Evolutionary conservation across 176 grass and related monocot species (phyloP).

Genomic region (Oryza glaberrima): DNA sequence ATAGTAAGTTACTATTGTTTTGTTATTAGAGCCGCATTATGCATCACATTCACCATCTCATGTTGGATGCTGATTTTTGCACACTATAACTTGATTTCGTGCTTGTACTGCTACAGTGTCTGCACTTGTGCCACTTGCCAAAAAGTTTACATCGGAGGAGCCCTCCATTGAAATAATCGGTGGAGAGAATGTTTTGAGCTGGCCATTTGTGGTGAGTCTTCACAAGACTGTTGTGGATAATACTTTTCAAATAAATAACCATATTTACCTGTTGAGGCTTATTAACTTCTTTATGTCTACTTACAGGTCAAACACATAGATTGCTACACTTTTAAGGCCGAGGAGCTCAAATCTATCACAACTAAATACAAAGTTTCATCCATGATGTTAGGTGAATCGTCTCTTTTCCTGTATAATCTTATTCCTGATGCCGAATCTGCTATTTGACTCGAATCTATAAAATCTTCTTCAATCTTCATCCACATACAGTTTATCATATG

Average conservation of each 20-base stretch:
- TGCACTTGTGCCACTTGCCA: slow-evolving; percentile 79
- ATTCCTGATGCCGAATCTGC: slow-evolving; percentile 10
- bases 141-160: slow-evolving; percentile 85
- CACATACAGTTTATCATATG: not conserved
- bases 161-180: slow-evolving; percentile 80
- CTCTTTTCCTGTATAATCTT: not conserved
- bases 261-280: slow-evolving; percentile 18
- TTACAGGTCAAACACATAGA: slow-evolving; percentile 80
- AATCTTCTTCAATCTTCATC: not conserved
- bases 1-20: slow-evolving; percentile 65
- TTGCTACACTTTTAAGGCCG: slow-evolving; percentile 69
- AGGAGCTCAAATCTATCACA: slow-evolving; percentile 79
- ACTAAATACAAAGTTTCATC: slow-evolving; percentile 73
- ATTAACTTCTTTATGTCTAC: slow-evolving; percentile 27
- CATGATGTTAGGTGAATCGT: slow-evolving; percentile 73
- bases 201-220: slow-evolving; percentile 82
- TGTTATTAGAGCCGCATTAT: slow-evolving; percentile 9
- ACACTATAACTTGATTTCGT: slow-evolving; percentile 17
- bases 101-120: slow-evolving; percentile 68
- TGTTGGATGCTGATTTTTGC: slow-evolving; percentile 1
- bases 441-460: slow-evolving; percentile 7
- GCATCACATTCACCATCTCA: not conserved
- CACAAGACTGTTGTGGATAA: slow-evolving; percentile 3
- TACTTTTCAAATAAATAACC: slow-evolving; percentile 18
- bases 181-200: slow-evolving; percentile 92